These are phyloP conservation scores for Catunica adiposa DNA, from an alignment of 2,329 filamentous ascomycete genomes.

Conservation along the genomic window DNA sequence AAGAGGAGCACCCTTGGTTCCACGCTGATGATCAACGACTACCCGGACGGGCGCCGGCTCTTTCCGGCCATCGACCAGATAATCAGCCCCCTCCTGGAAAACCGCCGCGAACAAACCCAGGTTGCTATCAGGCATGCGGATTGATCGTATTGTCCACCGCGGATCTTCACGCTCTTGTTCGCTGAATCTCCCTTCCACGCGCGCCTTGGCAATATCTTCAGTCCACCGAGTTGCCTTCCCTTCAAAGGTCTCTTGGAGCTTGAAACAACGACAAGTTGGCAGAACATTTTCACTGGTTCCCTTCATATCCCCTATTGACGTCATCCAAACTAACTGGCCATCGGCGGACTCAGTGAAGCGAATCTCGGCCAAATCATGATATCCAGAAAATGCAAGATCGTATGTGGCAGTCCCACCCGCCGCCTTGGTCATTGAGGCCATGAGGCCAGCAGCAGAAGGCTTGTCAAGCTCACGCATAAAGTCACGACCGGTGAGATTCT, in stretches of 20 bases:
- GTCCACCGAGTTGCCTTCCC: constrained; percentile 58
- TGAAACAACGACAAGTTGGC: constrained; percentile 46
- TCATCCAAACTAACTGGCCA: constrained; percentile 50
- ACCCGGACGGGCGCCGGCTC: constrained; percentile 55
- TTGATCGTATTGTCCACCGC: constrained; percentile 63
- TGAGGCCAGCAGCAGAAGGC: constrained; percentile 46
- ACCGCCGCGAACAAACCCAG: constrained; percentile 48
- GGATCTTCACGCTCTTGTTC: constrained; percentile 69
- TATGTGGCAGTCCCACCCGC: constrained; percentile 44
- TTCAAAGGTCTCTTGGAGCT: constrained; percentile 61
- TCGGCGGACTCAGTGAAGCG: constrained; percentile 57
- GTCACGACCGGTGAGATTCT: constrained; percentile 53
- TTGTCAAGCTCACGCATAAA: constrained; percentile 75
- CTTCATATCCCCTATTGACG: constrained; percentile 44
- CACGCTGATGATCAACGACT: constrained; percentile 53
- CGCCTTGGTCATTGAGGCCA: constrained; percentile 47
- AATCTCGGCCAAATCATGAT: constrained; percentile 51
- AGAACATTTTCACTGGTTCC: constrained; percentile 19
- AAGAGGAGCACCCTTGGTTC: constrained; percentile 48
- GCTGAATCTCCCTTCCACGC: constrained; percentile 68
- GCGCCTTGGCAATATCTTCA: constrained; percentile 76
- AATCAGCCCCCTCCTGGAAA: constrained; percentile 51
- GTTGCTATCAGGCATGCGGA: constrained; percentile 43
- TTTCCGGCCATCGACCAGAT: constrained; percentile 45
- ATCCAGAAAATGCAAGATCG: constrained; percentile 61